phyloP scores from a whole-genome alignment of 2,329 filamentous ascomycete species.

The Fusarium praegraminearum region DNA sequence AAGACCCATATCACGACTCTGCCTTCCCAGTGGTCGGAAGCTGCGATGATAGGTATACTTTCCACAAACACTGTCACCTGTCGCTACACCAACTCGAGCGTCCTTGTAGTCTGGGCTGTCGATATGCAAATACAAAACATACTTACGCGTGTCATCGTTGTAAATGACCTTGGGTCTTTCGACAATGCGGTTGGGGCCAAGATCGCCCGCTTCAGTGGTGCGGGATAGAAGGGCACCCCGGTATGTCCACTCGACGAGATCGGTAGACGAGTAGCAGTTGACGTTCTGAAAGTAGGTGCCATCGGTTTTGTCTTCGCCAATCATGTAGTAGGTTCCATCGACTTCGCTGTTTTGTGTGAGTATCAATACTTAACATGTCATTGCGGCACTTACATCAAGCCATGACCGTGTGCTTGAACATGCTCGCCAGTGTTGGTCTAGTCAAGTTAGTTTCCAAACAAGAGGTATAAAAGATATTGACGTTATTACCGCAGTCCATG shows the following conservation, averaged over 20 bases:
- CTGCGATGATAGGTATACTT: constrained; percentile 60
- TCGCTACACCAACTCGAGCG: constrained; percentile 74
- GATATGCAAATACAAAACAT: constrained; percentile 78
- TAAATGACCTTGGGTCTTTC: constrained; percentile 77
- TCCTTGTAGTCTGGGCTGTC: constrained; percentile 71
- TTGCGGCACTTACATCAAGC: constrained; percentile 62
- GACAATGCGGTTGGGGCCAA: constrained; percentile 71
- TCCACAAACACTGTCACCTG: constrained; percentile 69
- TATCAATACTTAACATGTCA: fast-evolving
- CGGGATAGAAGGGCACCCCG: constrained; percentile 69
- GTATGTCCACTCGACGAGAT: constrained; percentile 74
- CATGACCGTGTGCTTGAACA: constrained; percentile 75
- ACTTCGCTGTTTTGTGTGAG: constrained; percentile 49
- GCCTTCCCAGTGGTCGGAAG: constrained; percentile 51
- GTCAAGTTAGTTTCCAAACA: too few species aligned
- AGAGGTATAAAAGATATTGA: too few species aligned
- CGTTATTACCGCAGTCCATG: constrained; percentile 63
- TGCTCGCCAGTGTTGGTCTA: constrained; percentile 63
- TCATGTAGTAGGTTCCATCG: constrained; percentile 71
- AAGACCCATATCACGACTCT: constrained; percentile 68
- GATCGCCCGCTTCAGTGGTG: constrained; percentile 60
- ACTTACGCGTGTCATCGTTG: constrained; percentile 72
- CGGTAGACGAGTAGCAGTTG: constrained; percentile 73
- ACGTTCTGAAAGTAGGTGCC: constrained; percentile 71
- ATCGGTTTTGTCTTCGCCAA: constrained; percentile 77